Evolutionary conservation across 345 rosid species (phyloP).

Genomic region (Salix dunnii): DNA sequence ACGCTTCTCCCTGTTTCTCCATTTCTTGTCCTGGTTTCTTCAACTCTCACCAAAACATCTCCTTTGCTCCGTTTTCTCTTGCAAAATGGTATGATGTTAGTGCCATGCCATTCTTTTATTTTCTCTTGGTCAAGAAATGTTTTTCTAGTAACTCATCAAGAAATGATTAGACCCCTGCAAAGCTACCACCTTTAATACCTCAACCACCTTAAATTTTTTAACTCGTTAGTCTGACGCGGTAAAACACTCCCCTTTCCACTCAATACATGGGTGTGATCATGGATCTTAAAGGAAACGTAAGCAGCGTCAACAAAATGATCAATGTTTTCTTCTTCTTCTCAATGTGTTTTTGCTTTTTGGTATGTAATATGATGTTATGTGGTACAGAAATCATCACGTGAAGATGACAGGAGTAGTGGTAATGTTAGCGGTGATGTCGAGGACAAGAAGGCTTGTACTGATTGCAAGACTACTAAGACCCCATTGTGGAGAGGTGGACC

Average conservation of each 20-base stretch:
- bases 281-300: slow-evolving; percentile 25
- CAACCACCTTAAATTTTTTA: background rate
- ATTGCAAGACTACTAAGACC: slow-evolving; percentile 73
- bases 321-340: background rate
- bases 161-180: background rate
- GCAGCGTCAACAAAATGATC: background rate
- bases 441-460: slow-evolving; percentile 48
- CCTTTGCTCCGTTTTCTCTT: no score
- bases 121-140: no score
- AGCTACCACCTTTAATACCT: no score
- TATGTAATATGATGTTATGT: background rate
- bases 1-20: background rate
- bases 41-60: background rate
- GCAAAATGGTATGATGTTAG: no score
- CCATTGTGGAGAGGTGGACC: slow-evolving; percentile 97
- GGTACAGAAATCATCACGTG: slow-evolving; percentile 24
- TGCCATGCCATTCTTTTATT: no score
- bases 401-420: slow-evolving; percentile 9
- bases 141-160: background rate
- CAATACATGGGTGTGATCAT: slow-evolving; percentile 8
- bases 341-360: background rate
- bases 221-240: background rate
- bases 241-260: no score
- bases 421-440: background rate
- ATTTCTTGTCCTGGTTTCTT: background rate